A percentile compares a stretch with the other conserved stretches of the same genome.
phyloP scores from a whole-genome alignment of 805 yeast species.

The Zygotorulaspora danielsina region DNA sequence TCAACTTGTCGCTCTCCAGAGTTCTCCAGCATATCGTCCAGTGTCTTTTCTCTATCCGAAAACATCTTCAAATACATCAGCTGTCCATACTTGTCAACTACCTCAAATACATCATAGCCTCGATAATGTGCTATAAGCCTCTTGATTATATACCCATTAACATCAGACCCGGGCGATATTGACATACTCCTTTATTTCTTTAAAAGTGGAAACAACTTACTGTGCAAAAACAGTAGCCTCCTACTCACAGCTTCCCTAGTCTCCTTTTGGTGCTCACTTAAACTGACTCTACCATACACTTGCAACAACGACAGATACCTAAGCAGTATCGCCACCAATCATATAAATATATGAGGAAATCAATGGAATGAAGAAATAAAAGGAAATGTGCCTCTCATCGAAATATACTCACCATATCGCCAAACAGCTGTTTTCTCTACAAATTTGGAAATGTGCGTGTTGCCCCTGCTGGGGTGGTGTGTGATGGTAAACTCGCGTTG shows the following conservation, averaged over 20 bases:
- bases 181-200: neutral
- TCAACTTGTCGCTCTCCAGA: neutral
- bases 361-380: too few species aligned
- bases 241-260: neutral
- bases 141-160: constrained; percentile 5
- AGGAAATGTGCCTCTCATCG: too few species aligned
- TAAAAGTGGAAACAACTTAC: neutral
- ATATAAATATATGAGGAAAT: too few species aligned
- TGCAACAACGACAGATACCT: too few species aligned
- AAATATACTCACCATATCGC: too few species aligned
- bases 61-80: constrained; percentile 5
- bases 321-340: too few species aligned
- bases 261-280: too few species aligned
- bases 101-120: constrained; percentile 5
- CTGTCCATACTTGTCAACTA: constrained; percentile 1
- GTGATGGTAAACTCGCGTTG: too few species aligned
- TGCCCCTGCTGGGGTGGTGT: too few species aligned
- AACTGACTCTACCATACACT: too few species aligned
- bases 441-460: too few species aligned
- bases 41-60: neutral
- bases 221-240: neutral
- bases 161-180: constrained; percentile 4
- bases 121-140: constrained; percentile 1
- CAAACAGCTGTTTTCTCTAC: too few species aligned
- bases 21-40: neutral